Conservation (phyloP, 805 yeast genomes). For the Starmerella floricola region DNA sequence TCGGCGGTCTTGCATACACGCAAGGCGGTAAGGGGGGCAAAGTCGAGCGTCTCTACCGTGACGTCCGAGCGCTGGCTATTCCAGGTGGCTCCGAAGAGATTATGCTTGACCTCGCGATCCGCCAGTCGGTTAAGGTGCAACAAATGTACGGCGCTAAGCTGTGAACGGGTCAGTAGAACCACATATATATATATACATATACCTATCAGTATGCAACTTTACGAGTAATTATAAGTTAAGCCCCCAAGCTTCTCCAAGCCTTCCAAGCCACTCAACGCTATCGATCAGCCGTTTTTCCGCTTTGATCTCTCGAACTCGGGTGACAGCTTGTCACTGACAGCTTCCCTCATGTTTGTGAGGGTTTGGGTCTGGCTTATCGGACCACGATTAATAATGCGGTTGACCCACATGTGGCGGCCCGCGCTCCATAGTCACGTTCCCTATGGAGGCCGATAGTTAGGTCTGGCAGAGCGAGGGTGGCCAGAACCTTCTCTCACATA, state of each 20-base stretch:
- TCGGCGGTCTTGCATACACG: slow-evolving; percentile 35
- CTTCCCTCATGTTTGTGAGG: no score
- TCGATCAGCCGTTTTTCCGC: no score
- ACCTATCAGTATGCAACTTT: no score
- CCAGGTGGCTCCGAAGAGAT: slow-evolving; percentile 40
- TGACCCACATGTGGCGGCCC: no score
- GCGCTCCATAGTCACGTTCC: no score
- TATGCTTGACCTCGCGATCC: slow-evolving; percentile 33
- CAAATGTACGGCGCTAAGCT: slow-evolving; percentile 32
- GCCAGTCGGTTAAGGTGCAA: slow-evolving; percentile 34
- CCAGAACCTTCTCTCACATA: neutral
- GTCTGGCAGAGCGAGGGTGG: neutral
- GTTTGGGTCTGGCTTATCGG: no score
- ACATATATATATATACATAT: neutral
- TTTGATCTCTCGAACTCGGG: no score
- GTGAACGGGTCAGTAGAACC: slow-evolving; percentile 11
- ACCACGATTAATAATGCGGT: no score
- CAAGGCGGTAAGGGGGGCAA: slow-evolving; percentile 36
- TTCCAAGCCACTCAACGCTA: no score
- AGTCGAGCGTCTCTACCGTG: slow-evolving; percentile 35
- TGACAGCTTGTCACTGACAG: no score
- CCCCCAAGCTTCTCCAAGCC: no score
- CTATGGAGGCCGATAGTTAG: neutral
- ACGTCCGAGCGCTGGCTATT: slow-evolving; percentile 35
- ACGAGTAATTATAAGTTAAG: no score